Base-by-base conservation (phyloP, 805 yeast genomes). In the Sugiyamaella americana region DNA sequence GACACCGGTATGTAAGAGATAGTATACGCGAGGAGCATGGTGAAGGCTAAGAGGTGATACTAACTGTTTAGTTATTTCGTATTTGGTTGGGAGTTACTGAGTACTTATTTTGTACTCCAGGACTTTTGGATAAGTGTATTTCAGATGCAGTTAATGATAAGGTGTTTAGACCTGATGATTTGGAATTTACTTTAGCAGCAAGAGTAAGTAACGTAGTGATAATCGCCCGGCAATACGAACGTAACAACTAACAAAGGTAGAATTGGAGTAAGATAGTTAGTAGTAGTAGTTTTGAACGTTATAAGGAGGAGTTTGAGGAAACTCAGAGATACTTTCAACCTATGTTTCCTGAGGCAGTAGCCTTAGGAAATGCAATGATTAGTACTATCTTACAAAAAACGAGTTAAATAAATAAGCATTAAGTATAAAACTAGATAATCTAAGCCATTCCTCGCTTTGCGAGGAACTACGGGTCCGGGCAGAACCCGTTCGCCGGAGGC, bases 31-130 rank as follows among this genome's bases (percentile, higher is more conserved):
- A 43, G 5, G 21, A 13, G 26, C 35, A 20, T 16, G 30, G 11
- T 29, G 34, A 11, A 11, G 34, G 11, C 11, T 29, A 29, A 11
- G n/a, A n/a, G 8, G 21, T 2, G n/a, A 24, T 26, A 17, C 41
- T 42, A 17, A 47, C 36, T 6, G 16, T 8, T 10, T 30, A 46
- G 43, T 17, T 84, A 24, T 93, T 91, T 62, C 75, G 98, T 61
- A 87, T 93, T 36, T 87, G 93, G 66, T 72, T 93, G 36, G 98
- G 98, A 39, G 97, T 93, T 20, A 79, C 95, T 0, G 97, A 93
- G 62, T 91, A 87, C 63, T 68, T 93, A 26, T 93, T 91, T 63
- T 80, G 95, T 58, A 78, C 88, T 0, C 91, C 93, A 0, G 84
- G 82, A 1, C 65, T 91, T 32, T 67, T 93, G n/a, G 96, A 88